Base-by-base conservation (phyloP, 306 rosid species). In the Biancaea sappan region DNA sequence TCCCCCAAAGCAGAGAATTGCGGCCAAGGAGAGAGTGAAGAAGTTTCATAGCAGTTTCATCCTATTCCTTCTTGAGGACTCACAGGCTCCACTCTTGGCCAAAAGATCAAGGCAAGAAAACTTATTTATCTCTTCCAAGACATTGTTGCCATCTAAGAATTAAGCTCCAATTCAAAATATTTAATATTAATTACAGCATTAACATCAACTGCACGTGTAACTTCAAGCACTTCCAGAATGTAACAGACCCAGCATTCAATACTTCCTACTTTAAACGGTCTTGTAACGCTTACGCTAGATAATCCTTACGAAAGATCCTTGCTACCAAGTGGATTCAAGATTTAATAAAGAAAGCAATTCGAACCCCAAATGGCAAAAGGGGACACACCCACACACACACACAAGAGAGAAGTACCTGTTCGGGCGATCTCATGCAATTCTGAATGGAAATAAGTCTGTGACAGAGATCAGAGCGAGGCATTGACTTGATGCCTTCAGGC, bases 381-480 rank as follows among this genome's bases (percentile, higher is more conserved):
- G 6, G 29, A 68, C 28, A 12, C 14, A 31, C 7, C 13, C 1
- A 31, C 8, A 15, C 0, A 60, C 1, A 12, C 1, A n/a, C 2
- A 21, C 26, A 10, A 16, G 18, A 28, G 16, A 35, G 16, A 9
- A 8, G 71, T 35, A 81, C 94, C 90, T 84, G 87, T 64, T 10
- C 16, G 72, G 91, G 88, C 69, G 86, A 81, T 65, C 95, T 83
- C 86, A 91, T 88, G 83, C 89, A 86, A 80, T 86, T 91, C 69
- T 90, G 96, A 35, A 94, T 90, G 24, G 97, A 82, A 70, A 94
- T 88, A 18, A 94, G 96, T 51, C 97, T 75, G 37, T 69, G 91
- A 21, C 90, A 91, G 77, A 94, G 86, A 47, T 94, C 95, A 3
- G 92, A 29, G 59, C 95, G 97, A 77, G 97, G 92, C 98, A 94